Conservation (phyloP, 371 early-diverging fungal genomes). For the Circinella minor region DNA sequence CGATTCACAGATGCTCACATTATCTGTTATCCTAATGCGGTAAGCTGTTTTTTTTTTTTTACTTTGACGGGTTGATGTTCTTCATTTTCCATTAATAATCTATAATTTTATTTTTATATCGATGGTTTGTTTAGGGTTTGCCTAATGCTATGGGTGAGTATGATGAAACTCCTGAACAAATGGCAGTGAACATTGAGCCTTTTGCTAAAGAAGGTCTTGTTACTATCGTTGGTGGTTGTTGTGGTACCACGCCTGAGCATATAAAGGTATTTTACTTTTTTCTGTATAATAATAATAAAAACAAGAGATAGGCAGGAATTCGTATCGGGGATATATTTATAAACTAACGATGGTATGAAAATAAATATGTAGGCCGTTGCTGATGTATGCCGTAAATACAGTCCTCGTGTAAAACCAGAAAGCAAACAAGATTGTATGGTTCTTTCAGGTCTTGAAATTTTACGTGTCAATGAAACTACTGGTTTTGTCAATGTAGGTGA, state of each 20-base stretch:
- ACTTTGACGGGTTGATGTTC: neutral
- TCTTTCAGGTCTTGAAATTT: slow-evolving; percentile 86
- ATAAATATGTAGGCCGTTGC: slow-evolving; percentile 64
- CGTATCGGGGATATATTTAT: no score
- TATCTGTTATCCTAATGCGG: slow-evolving; percentile 95
- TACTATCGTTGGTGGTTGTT: slow-evolving; percentile 95
- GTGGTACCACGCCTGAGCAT: slow-evolving; percentile 94
- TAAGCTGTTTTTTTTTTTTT: slow-evolving; percentile 27
- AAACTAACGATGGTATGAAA: neutral
- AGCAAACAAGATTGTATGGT: slow-evolving; percentile 71
- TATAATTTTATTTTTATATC: neutral
- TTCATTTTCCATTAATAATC: neutral
- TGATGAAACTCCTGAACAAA: slow-evolving; percentile 85
- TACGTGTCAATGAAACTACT: slow-evolving; percentile 75
- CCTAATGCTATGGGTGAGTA: slow-evolving; percentile 90
- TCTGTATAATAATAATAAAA: neutral
- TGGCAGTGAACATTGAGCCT: slow-evolving; percentile 81
- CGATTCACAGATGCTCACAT: slow-evolving; percentile 79
- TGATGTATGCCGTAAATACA: slow-evolving; percentile 72
- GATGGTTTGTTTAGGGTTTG: slow-evolving; percentile 56
- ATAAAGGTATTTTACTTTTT: slow-evolving; percentile 60
- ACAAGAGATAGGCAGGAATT: no score
- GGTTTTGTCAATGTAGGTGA: slow-evolving; percentile 95
- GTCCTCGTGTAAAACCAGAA: slow-evolving; percentile 76
- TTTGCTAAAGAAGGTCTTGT: slow-evolving; percentile 91